A percentile compares a stretch with the other conserved stretches of the same genome.
Evolutionary conservation across 2,329 filamentous ascomycete genomes (phyloP).

Genomic region (Fusarium euwallaceae): DNA sequence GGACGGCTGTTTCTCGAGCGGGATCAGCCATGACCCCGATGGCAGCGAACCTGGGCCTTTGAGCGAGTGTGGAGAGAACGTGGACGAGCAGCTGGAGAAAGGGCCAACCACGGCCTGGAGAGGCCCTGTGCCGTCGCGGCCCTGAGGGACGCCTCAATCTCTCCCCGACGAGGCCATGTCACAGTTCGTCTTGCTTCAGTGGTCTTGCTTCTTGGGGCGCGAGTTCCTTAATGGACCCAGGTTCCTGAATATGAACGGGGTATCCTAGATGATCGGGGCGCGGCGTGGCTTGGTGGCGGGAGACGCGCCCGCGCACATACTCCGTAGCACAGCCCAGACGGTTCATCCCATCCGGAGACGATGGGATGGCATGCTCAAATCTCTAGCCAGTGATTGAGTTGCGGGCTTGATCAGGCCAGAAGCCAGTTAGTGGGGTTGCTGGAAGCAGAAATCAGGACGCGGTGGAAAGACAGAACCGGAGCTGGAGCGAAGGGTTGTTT

Average conservation of each 20-base stretch:
- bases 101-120: constrained; percentile 23
- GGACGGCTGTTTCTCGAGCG: constrained; percentile 17
- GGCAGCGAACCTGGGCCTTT: constrained; percentile 29
- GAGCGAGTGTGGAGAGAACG: constrained; percentile 16
- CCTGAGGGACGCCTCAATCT: constrained; percentile 31
- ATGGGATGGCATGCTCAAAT: not conserved
- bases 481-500: constrained; percentile 16
- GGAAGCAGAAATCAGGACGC: constrained; percentile 6
- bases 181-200: constrained; percentile 13
- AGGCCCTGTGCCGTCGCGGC: constrained; percentile 4
- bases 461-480: not conserved
- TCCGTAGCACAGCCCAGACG: not conserved
- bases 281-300: constrained; percentile 11
- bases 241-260: constrained; percentile 2
- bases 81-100: constrained; percentile 9
- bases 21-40: constrained; percentile 25
- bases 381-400: constrained; percentile 5
- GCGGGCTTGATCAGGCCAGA: constrained; percentile 9
- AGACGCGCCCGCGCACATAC: constrained; percentile 9
- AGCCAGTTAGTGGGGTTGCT: constrained; percentile 1
- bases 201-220: not conserved
- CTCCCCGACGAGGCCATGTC: constrained; percentile 34
- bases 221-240: not conserved
- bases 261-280: constrained; percentile 10
- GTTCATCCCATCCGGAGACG: constrained; percentile 8